Percentiles rank a stretch among this genome's conserved stretches.
phyloP scores from a whole-genome alignment of 2,329 filamentous ascomycete genomes.

The Fusarium anguioides region DNA sequence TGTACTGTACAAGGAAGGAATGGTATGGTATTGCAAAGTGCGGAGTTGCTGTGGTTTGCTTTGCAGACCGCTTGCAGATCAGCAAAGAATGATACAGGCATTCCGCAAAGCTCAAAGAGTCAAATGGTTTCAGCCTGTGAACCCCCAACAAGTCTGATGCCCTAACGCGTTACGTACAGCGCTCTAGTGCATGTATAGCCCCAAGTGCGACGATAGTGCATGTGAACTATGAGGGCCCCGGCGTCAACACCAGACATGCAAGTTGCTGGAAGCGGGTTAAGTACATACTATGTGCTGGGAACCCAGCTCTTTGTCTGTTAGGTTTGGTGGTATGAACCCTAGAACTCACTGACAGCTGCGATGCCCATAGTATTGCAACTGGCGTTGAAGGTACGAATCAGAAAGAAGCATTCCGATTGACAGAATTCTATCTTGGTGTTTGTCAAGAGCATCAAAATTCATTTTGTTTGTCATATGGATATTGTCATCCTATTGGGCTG shows the following conservation, averaged over 20 bases:
- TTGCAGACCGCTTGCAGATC: constrained; percentile 41
- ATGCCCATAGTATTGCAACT: neutral
- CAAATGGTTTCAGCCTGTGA: constrained; percentile 39
- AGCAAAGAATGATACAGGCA: constrained; percentile 33
- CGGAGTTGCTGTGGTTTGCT: constrained; percentile 30
- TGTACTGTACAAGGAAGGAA: neutral
- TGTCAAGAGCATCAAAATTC: neutral
- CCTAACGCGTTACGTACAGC: constrained; percentile 34
- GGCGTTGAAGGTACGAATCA: neutral
- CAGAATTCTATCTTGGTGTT: neutral
- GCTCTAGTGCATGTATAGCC: constrained; percentile 36
- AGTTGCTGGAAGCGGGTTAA: constrained; percentile 37
- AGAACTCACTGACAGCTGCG: neutral
- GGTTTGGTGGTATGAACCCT: constrained; percentile 10
- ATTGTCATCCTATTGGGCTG: constrained; percentile 1
- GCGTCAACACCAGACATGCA: constrained; percentile 30
- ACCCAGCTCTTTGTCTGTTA: constrained; percentile 4
- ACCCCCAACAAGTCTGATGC: constrained; percentile 35
- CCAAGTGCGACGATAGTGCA: constrained; percentile 27
- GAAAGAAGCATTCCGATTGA: neutral
- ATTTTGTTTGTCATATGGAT: neutral
- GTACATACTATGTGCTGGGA: neutral
- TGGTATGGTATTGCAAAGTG: no score
- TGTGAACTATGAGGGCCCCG: constrained; percentile 24
- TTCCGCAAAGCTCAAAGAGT: constrained; percentile 27